Percentiles rank a stretch among this genome's conserved stretches.
Conservation (phyloP, 495 filamentous ascomycete species). For the Penicillium waksmanii region DNA sequence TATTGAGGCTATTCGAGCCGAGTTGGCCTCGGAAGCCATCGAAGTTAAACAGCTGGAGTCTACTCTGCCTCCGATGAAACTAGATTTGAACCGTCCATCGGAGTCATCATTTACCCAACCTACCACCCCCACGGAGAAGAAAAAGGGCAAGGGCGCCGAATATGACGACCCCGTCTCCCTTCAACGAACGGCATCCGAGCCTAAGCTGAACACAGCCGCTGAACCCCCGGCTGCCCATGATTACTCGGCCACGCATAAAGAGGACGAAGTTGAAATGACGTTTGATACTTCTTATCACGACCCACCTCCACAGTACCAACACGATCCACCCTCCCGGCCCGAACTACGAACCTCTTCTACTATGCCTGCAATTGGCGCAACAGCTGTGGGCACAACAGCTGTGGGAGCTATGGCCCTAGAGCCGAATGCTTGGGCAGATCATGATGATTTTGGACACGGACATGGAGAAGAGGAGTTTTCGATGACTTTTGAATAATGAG, state of each 20-base stretch:
- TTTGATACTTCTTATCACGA: constrained; percentile 68
- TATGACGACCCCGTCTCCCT: constrained; percentile 27
- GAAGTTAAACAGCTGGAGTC: constrained; percentile 83
- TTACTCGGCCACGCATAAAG: constrained; percentile 31
- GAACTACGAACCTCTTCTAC: constrained; percentile 48
- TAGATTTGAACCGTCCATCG: constrained; percentile 56
- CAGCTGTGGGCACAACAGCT: constrained; percentile 41
- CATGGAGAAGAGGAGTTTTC: constrained; percentile 56
- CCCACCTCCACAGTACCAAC: constrained; percentile 24
- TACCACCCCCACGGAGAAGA: constrained; percentile 43
- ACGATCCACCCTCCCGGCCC: constrained; percentile 34
- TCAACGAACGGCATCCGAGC: constrained; percentile 39
- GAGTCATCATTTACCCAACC: constrained; percentile 29
- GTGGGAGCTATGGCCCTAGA: constrained; percentile 50
- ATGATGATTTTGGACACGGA: constrained; percentile 56
- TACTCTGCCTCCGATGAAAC: constrained; percentile 86
- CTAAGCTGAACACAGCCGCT: constrained; percentile 22
- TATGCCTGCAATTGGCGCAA: constrained; percentile 34
- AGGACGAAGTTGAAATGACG: constrained; percentile 67
- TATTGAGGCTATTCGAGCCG: constrained; percentile 88
- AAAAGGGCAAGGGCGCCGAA: constrained; percentile 43
- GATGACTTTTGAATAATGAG: constrained; percentile 60
- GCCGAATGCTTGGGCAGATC: constrained; percentile 84
- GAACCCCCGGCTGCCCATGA: constrained; percentile 23
- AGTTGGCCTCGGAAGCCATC: constrained; percentile 76